These are phyloP conservation scores for Ustilago crameri DNA, from an alignment of 1,284 basidiomycete species.

Conservation along the genomic window DNA sequence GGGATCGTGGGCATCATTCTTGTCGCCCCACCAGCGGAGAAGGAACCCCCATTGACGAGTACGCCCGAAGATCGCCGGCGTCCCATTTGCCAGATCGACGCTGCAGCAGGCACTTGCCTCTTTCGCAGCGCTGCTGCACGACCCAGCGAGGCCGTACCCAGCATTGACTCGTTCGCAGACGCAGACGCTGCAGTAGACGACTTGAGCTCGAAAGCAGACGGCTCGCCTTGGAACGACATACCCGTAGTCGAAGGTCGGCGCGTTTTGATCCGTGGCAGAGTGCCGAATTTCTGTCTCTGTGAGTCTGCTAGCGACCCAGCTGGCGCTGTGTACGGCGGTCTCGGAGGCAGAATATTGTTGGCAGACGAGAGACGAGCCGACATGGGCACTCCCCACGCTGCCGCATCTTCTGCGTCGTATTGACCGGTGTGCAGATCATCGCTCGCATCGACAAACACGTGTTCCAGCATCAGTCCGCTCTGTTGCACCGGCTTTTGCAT, in stretches of 20 bases:
- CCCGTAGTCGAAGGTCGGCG: slow-evolving; percentile 18
- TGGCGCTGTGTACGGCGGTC: neutral
- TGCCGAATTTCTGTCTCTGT: slow-evolving; percentile 5
- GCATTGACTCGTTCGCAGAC: neutral
- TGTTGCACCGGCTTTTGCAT: slow-evolving; percentile 8
- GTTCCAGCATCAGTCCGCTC: slow-evolving; percentile 27
- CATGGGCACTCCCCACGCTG: slow-evolving; percentile 5
- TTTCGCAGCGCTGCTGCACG: slow-evolving; percentile 8
- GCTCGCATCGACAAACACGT: slow-evolving; percentile 32
- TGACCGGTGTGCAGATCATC: slow-evolving; percentile 1
- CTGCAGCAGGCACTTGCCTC: slow-evolving; percentile 7
- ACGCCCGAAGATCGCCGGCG: slow-evolving; percentile 29
- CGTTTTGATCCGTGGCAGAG: slow-evolving; percentile 9
- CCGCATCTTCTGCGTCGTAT: slow-evolving; percentile 3
- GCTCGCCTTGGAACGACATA: slow-evolving; percentile 17
- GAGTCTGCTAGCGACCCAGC: neutral
- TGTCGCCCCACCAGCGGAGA: slow-evolving; percentile 8
- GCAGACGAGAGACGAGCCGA: neutral
- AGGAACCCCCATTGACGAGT: neutral
- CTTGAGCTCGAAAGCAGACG: slow-evolving; percentile 14
- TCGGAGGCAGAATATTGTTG: neutral
- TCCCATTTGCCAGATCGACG: slow-evolving; percentile 32
- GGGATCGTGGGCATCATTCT: slow-evolving; percentile 38
- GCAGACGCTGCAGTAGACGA: neutral
- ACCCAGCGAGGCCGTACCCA: slow-evolving; percentile 14